Evolutionary conservation across 1,284 basidiomycete genomes (phyloP).

Genomic region (Leccinum pachyderme): DNA sequence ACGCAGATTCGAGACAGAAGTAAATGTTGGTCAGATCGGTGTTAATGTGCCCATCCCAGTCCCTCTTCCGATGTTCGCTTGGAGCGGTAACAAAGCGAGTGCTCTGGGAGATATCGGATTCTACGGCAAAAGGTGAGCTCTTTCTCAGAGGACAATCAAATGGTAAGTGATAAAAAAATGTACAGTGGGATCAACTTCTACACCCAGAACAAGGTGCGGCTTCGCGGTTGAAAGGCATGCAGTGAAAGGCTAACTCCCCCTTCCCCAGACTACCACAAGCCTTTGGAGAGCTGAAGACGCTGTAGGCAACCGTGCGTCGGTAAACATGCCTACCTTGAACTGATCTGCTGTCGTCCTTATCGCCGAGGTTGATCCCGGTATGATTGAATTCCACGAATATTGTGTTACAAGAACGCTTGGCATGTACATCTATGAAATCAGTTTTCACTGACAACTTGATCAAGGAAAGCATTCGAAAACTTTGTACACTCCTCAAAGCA

Average conservation of each 20-base stretch:
- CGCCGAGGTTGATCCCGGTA: not conserved
- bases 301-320: conserved; percentile 70
- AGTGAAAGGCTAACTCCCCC: not conserved
- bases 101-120: conserved; percentile 88
- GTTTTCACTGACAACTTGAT: conserved; percentile 46
- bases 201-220: conserved; percentile 77
- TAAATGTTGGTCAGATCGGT: conserved; percentile 89
- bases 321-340: conserved; percentile 73
- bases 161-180: conserved; percentile 5
- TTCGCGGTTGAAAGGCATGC: not conserved
- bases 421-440: conserved; percentile 14
- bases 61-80: conserved; percentile 89
- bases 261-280: conserved; percentile 70
- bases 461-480: conserved; percentile 74
- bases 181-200: conserved; percentile 84
- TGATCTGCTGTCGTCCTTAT: conserved; percentile 10
- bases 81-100: conserved; percentile 90
- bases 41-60: conserved; percentile 94
- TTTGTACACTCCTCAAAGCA: conserved; percentile 62
- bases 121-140: conserved; percentile 75
- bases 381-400: conserved; percentile 10
- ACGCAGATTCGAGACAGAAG: conserved; percentile 86
- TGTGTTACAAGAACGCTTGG: conserved; percentile 1
- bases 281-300: conserved; percentile 84
- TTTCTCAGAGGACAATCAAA: not conserved